Evolutionary conservation across 345 rosid genomes (phyloP), one percentile per base, ranked within the genome.

Genomic region (Populus simonii): DNA sequence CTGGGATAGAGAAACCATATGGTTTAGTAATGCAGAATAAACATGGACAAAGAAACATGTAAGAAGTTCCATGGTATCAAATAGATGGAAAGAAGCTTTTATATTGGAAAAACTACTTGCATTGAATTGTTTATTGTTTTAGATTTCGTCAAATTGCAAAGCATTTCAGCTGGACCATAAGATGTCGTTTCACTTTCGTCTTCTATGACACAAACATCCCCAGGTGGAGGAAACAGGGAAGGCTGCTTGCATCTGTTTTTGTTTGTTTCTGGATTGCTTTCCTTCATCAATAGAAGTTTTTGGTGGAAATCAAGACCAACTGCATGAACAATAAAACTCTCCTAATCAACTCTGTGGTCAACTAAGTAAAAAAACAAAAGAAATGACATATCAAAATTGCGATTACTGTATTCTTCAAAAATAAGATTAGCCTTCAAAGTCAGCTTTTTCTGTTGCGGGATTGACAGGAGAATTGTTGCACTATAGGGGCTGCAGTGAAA

Each of bases 221-320:
- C 76, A 70, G 87, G 73, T 63, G 83, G 86, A 81, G 84, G 81
- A 80, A 83, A 83, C 77, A 72, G 80, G 73, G 82, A 79, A 84
- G 87, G 81, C 82, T 70, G 66, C 77, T 83, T 85, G 74, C 75
- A 79, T 74, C 85, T 80, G 45, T 68, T 74, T 81, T 73, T 83
- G 76, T 68, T 76, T 4, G 74, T 20, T 75, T 66, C 81, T 27
- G 80, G 70, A 78, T 74, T 79, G 73, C 43, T 75, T 77, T 88
- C 83, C 86, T 81, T 84, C 79, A 84, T 76, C 78, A 90, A 82
- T 74, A 77, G 22, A 83, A 90, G 84, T 72, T 88, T 88, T 76
- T 88, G 82, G 85, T 93, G 99, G 83, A 86, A 77, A 85, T 95
- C 99, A 39, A 91, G 70, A 72, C 98, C 98, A 86, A 91, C 99